Percentiles rank a stretch among this genome's conserved stretches.
Evolutionary conservation across 495 filamentous ascomycete species (phyloP).

Genomic region (Podospora pseudocomata): DNA sequence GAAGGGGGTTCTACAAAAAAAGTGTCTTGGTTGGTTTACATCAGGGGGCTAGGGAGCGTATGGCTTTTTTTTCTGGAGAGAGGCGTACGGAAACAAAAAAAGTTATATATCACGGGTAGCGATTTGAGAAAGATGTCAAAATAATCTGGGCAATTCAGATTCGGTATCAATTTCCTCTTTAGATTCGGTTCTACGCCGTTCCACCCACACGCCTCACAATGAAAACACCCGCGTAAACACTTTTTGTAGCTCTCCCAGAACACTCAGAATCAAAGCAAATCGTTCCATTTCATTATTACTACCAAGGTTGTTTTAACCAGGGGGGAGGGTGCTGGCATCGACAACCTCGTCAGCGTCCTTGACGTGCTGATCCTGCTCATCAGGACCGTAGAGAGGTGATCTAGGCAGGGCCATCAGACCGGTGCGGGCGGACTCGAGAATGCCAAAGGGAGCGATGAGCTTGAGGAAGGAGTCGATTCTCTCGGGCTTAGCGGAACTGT

Average conservation of each 20-base stretch:
- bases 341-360: constrained; percentile 91
- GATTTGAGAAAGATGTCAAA: background rate
- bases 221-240: background rate
- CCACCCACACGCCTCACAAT: too few relatives aligned
- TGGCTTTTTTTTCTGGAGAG: background rate
- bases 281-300: background rate
- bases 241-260: background rate
- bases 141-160: background rate
- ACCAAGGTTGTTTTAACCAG: constrained; percentile 60
- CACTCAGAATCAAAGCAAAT: background rate
- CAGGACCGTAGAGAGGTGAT: constrained; percentile 74
- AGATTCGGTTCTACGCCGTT: background rate
- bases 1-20: too few relatives aligned
- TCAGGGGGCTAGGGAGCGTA: constrained; percentile 9
- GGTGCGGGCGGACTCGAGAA: constrained; percentile 90
- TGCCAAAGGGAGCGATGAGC: constrained; percentile 90
- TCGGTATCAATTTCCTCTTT: constrained; percentile 4
- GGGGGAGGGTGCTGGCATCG: constrained; percentile 86
- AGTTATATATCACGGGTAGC: background rate
- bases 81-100: background rate
- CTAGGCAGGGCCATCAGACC: constrained; percentile 95
- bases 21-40: background rate
- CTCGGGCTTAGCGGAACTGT: constrained; percentile 82
- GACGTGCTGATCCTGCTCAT: constrained; percentile 69
- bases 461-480: constrained; percentile 98